phyloP scores from a whole-genome alignment of 73 alveolate genomes.

The Paramecium sonneborni region DNA sequence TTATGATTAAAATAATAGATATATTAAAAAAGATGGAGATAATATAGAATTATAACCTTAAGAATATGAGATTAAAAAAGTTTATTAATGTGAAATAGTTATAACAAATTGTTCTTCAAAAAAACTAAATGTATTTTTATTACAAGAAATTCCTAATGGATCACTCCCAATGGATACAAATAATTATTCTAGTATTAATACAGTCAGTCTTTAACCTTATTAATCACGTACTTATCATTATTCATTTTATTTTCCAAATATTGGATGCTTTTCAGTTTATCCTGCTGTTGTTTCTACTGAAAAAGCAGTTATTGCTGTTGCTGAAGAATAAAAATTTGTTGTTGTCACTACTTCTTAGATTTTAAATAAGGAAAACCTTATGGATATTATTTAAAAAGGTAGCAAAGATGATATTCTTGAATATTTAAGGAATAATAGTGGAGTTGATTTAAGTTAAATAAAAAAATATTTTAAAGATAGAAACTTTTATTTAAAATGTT shows the following conservation, averaged over 20 bases:
- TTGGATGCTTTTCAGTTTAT: conserved; percentile 79
- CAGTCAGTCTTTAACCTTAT: conserved; percentile 70
- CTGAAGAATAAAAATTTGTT: conserved; percentile 61
- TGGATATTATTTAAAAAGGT: conserved; percentile 73
- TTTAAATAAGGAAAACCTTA: conserved; percentile 70
- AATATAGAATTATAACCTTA: background rate
- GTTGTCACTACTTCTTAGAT: conserved; percentile 60
- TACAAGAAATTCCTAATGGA: background rate
- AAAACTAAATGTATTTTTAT: background rate
- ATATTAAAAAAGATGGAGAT: background rate
- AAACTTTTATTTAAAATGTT: conserved; percentile 17
- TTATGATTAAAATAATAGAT: background rate
- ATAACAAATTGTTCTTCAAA: background rate
- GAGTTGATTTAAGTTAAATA: conserved; percentile 66
- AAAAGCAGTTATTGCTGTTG: conserved; percentile 81
- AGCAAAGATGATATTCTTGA: conserved; percentile 71
- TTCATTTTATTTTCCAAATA: conserved; percentile 92
- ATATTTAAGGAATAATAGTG: conserved; percentile 71
- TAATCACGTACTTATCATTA: conserved; percentile 14
- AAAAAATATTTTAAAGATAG: conserved; percentile 26
- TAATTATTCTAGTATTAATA: background rate
- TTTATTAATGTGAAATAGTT: background rate
- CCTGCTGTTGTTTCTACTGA: conserved; percentile 83
- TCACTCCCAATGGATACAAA: background rate
- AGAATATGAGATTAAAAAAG: background rate